These are phyloP conservation scores for Oidiodendron maius DNA, from an alignment of 495 filamentous ascomycete species.

Conservation along the genomic window DNA sequence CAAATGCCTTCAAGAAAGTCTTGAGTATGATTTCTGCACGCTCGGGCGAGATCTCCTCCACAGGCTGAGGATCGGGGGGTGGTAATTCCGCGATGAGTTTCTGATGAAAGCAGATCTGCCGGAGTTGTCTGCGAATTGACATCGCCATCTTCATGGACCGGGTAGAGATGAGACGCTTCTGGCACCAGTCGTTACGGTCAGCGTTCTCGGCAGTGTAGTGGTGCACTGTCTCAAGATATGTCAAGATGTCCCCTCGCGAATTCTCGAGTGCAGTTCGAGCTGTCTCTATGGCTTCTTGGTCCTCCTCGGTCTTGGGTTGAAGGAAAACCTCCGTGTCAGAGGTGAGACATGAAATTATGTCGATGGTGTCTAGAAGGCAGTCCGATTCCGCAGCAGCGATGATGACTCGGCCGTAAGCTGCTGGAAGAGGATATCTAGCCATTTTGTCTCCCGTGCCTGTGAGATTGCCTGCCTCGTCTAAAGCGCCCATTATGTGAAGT, in stretches of 20 bases:
- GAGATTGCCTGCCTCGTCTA: constrained; percentile 67
- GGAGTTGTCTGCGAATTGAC: constrained; percentile 85
- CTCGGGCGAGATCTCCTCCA: constrained; percentile 43
- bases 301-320: constrained; percentile 74
- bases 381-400: constrained; percentile 69
- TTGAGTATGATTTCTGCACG: constrained; percentile 57
- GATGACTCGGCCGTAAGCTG: constrained; percentile 73
- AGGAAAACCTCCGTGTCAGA: constrained; percentile 83
- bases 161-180: constrained; percentile 67
- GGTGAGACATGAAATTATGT: constrained; percentile 84
- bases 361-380: constrained; percentile 78
- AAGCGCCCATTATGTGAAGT: constrained; percentile 68
- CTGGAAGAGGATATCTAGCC: constrained; percentile 76
- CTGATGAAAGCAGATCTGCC: constrained; percentile 49
- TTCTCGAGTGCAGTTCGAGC: constrained; percentile 68
- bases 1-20: constrained; percentile 78
- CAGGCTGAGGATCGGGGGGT: constrained; percentile 42
- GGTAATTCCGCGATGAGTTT: constrained; percentile 33
- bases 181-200: constrained; percentile 73
- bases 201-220: constrained; percentile 68
- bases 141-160: constrained; percentile 70
- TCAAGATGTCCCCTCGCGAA: constrained; percentile 86
- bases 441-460: constrained; percentile 70
- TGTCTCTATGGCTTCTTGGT: constrained; percentile 66
- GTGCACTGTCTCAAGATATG: constrained; percentile 76